These are phyloP conservation scores for Wolfiporia cocos DNA, from an alignment of 1,284 basidiomycete genomes.

Conservation along the genomic window DNA sequence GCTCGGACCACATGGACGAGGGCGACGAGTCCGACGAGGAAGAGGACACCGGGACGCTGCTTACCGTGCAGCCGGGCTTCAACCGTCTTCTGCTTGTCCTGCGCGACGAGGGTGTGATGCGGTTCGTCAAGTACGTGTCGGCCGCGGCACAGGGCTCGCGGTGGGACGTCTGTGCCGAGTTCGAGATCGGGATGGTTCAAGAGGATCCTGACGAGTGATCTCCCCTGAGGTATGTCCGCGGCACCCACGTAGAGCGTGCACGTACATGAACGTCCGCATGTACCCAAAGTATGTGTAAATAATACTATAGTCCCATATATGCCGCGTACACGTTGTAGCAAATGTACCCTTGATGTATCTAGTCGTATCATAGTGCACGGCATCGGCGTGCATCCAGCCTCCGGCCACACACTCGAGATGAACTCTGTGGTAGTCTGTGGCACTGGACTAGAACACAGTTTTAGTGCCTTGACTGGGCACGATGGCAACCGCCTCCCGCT, in stretches of 20 bases:
- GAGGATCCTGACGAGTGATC: constrained; percentile 37
- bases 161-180: constrained; percentile 90
- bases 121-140: constrained; percentile 92
- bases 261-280: background rate
- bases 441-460: constrained; percentile 54
- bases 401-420: background rate
- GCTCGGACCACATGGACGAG: constrained; percentile 10
- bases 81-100: constrained; percentile 89
- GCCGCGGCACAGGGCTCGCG: constrained; percentile 81
- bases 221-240: background rate
- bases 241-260: background rate
- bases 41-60: constrained; percentile 80
- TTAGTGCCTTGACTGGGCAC: constrained; percentile 79
- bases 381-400: too few relatives aligned
- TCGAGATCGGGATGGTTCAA: constrained; percentile 72
- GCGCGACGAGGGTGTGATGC: constrained; percentile 90
- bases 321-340: background rate
- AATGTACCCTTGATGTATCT: background rate
- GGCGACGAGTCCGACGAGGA: constrained; percentile 46
- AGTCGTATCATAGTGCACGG: too few relatives aligned
- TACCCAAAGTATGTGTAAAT: background rate
- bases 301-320: background rate
- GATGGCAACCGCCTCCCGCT: constrained; percentile 82
- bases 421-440: background rate
- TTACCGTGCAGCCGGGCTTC: constrained; percentile 88